Base-by-base conservation (phyloP, 106 monocot species). In the Amphibolis antarctica region DNA sequence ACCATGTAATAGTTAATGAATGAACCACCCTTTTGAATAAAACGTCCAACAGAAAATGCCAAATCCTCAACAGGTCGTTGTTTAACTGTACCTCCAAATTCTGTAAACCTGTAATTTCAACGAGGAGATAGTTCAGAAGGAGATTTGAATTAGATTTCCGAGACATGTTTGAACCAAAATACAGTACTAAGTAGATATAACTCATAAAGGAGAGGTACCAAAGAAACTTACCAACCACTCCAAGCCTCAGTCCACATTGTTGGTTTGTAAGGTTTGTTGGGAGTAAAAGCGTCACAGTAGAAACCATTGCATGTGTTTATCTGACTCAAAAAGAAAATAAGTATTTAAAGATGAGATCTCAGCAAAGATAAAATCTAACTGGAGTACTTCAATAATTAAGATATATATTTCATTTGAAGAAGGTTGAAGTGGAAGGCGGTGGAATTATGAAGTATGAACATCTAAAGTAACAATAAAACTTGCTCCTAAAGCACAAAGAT, bases 1-100 rank as follows among this genome's bases (percentile, higher is more conserved):
- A 94, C 93, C 93, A 94, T 94, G 73, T 94, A 94, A 64, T 94
- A 94, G 68, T 94, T 94, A 44, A 89, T 44, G 20, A 94, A 94
- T 18, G 93, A 89, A 42, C 93, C 93, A 57, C 93, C 93, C 64
- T 79, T 86, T 26, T 86, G 93, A 60, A 94, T 65, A 63, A 94
- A 94, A 20, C 93, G 82, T 61, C 89, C 86, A 56, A 94, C 93
- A 15, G 89, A 78, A 74, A 89, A 94, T 75, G 93, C 93, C 59
- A 94, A 71, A 79, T 94, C 93, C 71, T 94, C 86, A 46, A 83
- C 93, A 4, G 93, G 93, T 28, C 89, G 78, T 30, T 84, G 69
- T 10, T 78, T 74, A 51, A 94, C 46, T 5, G 89, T 66, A 11
- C 93, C 86, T 20, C 93, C 93, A 69, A 94, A 94, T 36, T 94